Base-by-base conservation (phyloP, 2,329 filamentous ascomycete genomes). In the Cordyceps javanica region DNA sequence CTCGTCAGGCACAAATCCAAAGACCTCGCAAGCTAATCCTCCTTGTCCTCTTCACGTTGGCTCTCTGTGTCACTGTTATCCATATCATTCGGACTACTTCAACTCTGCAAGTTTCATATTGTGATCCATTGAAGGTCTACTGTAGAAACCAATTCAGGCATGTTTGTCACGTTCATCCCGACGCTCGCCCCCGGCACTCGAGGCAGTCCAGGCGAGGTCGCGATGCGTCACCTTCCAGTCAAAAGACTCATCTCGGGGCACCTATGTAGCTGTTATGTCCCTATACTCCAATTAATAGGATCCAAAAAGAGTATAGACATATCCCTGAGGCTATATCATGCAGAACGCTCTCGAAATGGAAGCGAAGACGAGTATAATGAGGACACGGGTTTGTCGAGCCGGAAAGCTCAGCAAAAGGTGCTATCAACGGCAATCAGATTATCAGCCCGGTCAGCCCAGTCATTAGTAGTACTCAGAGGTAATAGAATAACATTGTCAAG, bases 61-160 rank as follows among this genome's bases (percentile, higher is more conserved):
- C 78, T n/a, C 66, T 76, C 53, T 80, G 81, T 67, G 73, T 81
- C 44, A 78, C 75, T 5, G 61, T 77, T 48, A 77, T 80, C 57
- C 78, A 81, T 62, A 73, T 78, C 57, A 71, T 81, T 59, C 78
- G 78, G 14, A 74, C 62, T 76, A 76, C 59, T 72, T 75, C 34
- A 75, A 81, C 64, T 76, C 72, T 2, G 68, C 73, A 5, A 59
- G n/a, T n/a, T 65, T 1, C 64, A 74, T 23, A 72, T 78, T 51
- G n/a, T n/a, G n/a, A n/a, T n/a, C n/a, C n/a, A n/a, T n/a, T 68
- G 73, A 34, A 79, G 77, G 77, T 78, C 76, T 0, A 67, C 69
- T 13, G 63, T 78, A n/a, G 76, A 79, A 62, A 71, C 71, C 54
- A 72, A 75, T 57, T 67, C 77, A 2, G 76, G 75, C 21, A 74